Base-by-base conservation (phyloP, 2,329 filamentous ascomycete genomes). In the Ceratocystis cacaofunesta region DNA sequence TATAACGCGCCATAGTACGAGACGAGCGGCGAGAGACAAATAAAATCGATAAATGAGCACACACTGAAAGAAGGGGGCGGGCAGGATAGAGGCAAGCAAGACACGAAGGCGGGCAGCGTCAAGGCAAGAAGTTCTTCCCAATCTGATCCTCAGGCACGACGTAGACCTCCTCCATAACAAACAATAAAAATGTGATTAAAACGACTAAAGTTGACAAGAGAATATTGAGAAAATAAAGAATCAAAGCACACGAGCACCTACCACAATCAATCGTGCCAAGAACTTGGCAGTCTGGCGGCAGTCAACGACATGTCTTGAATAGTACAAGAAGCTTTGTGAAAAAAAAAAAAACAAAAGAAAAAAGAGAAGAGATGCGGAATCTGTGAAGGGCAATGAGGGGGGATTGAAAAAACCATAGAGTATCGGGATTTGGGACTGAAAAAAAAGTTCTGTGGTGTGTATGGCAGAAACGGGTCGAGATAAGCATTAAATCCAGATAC, bases 301-400 rank as follows among this genome's bases (percentile, higher is more conserved):
- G 22, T 62, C 60, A 62, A 62, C 60, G 60, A 62, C 60, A 62
- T 62, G 28, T 62, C 60, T 62, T 62, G 60, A 62, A 28, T 12
- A 30, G 52, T 8, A n/a, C 15, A 57, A 57, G 52, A 52, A 57
- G 52, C 52, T 57, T 28, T 46, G n/a, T 61, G n/a, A 61, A 10
- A 22, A 46, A n/a, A 22, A 46, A n/a, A 6, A 19, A 15, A 36
- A 30, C 22, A 25, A 25, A 25, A 25, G 22, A n/a, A 61, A 43
- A 36, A 10, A 61, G 36, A 46, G 12, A 25, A 30, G 36, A 12
- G 36, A 3, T 5, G 0, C 3, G 36, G 3, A 41, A 15, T 41
- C 10, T 41, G 36, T 6, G 1, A 15, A 32, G 22, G 52, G 25
- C 3, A 15, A 17, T 57, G 52, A 57, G 17, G 19, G 17, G 17